phyloP scores from a whole-genome alignment of 805 yeast genomes.

The Komagataella populi region DNA sequence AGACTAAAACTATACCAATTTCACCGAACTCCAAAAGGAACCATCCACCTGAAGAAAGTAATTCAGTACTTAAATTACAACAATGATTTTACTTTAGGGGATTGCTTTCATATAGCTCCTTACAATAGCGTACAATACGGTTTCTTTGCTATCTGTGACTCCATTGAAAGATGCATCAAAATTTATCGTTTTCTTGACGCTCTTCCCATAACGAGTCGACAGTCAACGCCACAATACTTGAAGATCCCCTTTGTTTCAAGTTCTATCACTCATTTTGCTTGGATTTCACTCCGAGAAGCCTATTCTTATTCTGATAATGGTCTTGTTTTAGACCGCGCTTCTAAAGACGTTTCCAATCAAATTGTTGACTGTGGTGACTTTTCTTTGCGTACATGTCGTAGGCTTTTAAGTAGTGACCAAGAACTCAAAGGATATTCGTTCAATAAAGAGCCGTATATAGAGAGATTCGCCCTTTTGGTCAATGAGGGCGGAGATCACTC shows the following conservation, averaged over 20 bases:
- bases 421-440: neutral
- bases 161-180: neutral
- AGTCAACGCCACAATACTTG: neutral
- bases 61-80: neutral
- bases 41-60: neutral
- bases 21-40: neutral
- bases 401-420: neutral
- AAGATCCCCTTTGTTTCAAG: neutral
- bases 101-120: neutral
- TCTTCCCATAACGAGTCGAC: neutral
- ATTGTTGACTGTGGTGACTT: neutral
- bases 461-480: neutral
- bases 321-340: neutral
- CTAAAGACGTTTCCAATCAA: neutral
- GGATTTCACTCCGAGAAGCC: neutral
- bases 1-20: neutral
- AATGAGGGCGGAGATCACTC: neutral
- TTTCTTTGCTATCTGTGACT: neutral
- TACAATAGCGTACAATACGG: neutral
- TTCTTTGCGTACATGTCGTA: neutral
- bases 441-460: neutral
- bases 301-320: neutral
- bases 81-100: neutral
- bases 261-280: neutral
- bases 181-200: neutral